Base-by-base conservation (phyloP, 495 filamentous ascomycete genomes). In the Talaromyces liani region DNA sequence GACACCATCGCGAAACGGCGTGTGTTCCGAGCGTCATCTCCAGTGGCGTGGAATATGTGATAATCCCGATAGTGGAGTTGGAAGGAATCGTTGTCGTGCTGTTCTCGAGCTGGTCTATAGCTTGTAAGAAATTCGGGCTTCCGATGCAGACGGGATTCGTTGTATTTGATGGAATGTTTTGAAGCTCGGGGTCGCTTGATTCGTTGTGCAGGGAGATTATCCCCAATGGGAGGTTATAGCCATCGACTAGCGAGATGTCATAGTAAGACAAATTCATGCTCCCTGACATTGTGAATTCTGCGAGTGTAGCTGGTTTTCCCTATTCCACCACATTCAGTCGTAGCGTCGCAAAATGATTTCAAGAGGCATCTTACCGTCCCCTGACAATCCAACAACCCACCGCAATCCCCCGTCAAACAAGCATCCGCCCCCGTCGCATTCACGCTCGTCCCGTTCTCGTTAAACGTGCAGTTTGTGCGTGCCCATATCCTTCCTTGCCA, bases 401-500 rank as follows among this genome's bases (percentile, higher is more conserved):
- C 80, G 67, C 91, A 93, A 69, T 93, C 90, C 4, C 90, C 90
- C 0, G 89, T 90, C 57, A 74, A 65, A 70, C 91, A 93, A n/a
- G 87, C 84, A 22, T 75, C 74, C 14, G 36, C 36, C 36, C 80
- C 80, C 24, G 70, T 73, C 29, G 77, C 77, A 64, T 77, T 77
- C 58, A 72, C 65, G 7, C 64, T 71, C 29, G 83, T 77, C 16
- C 75, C 87, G 24, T 78, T 79, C 24, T 71, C 72, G 70, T 84
- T 84, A 70, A 90, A 90, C 49, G 81, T 89, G 77, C 90, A 93
- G 71, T 93, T 93, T 24, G 90, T 92, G 58, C 90, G 77, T 20
- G 86, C 90, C 90, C 90, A 93, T 14, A 93, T 77, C 47, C 91
- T 84, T 5, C 90, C 90, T 65, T 89, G 84, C 91, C 90, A 93